phyloP scores from a whole-genome alignment of 495 filamentous ascomycete species.

The Alectoria sarmentosa region DNA sequence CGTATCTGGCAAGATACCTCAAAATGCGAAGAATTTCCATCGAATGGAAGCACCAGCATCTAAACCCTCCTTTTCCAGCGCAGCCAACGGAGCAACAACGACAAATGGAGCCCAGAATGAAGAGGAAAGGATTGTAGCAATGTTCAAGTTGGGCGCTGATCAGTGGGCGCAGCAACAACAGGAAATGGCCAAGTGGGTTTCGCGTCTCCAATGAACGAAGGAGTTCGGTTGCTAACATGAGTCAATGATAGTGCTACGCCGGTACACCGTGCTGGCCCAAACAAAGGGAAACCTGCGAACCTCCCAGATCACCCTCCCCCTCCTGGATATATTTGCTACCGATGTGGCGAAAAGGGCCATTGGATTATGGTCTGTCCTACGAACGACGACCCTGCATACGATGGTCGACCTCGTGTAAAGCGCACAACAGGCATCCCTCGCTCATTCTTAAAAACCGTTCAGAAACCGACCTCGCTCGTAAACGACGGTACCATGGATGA shows the following conservation, averaged over 20 bases:
- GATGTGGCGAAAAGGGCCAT: conserved; percentile 97
- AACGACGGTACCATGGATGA: conserved; percentile 70
- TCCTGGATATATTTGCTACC: conserved; percentile 90
- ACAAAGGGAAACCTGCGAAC: conserved; percentile 58
- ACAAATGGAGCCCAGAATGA: conserved; percentile 73
- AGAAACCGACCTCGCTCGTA: conserved; percentile 71
- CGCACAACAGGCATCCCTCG: conserved; percentile 92
- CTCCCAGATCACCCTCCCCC: conserved; percentile 87
- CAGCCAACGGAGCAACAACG: conserved; percentile 50
- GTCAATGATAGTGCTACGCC: conserved; percentile 50
- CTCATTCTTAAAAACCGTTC: conserved; percentile 87
- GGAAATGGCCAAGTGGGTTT: conserved; percentile 84
- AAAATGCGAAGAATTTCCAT: conserved; percentile 73
- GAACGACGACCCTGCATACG: conserved; percentile 93
- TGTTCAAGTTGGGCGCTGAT: conserved; percentile 76
- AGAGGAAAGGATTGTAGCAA: conserved; percentile 82
- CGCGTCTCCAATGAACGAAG: background rate
- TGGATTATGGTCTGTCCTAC: conserved; percentile 98
- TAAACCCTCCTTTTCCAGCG: conserved; percentile 39
- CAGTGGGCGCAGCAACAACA: conserved; percentile 85
- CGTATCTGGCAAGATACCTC: conserved; percentile 93
- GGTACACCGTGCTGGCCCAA: conserved; percentile 46
- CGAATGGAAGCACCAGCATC: conserved; percentile 56
- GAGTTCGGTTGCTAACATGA: conserved; percentile 17
- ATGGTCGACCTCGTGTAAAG: conserved; percentile 84